Conservation (phyloP, 208 protist species). For the Sergeia podlipaevii region DNA sequence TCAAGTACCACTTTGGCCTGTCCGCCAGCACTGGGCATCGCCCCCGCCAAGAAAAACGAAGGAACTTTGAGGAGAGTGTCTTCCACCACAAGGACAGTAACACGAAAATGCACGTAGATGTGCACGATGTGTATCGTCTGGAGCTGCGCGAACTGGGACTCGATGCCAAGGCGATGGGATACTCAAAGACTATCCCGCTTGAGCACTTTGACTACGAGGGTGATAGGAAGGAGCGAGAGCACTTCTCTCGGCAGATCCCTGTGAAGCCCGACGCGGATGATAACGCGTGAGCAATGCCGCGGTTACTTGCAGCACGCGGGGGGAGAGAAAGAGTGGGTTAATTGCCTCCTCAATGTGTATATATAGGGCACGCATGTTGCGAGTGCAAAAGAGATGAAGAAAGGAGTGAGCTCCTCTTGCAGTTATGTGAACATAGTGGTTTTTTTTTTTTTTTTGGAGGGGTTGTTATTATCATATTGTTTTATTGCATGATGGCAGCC, state of each 20-base stretch:
- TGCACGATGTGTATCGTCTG: constrained; percentile 66
- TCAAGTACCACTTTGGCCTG: constrained; percentile 71
- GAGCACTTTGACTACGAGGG: constrained; percentile 75
- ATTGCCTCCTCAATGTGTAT: too few species aligned
- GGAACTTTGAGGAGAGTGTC: constrained; percentile 13
- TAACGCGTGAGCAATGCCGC: too few species aligned
- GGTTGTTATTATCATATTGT: too few species aligned
- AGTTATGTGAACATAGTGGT: too few species aligned
- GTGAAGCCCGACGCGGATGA: constrained; percentile 41
- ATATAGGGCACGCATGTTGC: too few species aligned
- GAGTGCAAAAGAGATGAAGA: too few species aligned
- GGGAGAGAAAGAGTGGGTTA: too few species aligned
- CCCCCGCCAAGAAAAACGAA: constrained; percentile 14
- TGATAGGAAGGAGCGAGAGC: constrained; percentile 52
- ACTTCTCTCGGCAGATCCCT: constrained; percentile 72
- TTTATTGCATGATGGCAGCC: too few species aligned
- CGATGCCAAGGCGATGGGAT: constrained; percentile 69
- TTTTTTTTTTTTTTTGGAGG: too few species aligned
- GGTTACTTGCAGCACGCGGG: too few species aligned
- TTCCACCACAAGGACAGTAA: constrained; percentile 21
- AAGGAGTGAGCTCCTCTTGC: too few species aligned
- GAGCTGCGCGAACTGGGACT: constrained; percentile 69
- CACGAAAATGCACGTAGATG: constrained; percentile 59
- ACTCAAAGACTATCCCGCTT: constrained; percentile 68
- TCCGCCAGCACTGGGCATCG: constrained; percentile 68